Evolutionary conservation across 2,329 filamentous ascomycete genomes (phyloP).

Genomic region (Microcyclospora tardicrescens): DNA sequence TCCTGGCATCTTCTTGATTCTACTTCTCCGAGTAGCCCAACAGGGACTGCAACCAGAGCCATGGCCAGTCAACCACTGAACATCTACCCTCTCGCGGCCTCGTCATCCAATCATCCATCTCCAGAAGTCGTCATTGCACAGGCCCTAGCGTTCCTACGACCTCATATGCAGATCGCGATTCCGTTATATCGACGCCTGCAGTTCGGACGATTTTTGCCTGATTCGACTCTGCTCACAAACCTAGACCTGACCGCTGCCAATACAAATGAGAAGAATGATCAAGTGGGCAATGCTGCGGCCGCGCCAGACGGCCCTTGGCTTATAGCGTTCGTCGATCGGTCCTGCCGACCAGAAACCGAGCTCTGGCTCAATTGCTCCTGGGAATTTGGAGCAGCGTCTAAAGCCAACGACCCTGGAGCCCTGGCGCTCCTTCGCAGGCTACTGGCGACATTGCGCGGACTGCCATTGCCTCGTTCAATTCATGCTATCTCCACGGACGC

Average conservation of each 20-base stretch:
- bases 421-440: too few species aligned
- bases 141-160: constrained; percentile 37
- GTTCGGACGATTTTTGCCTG: constrained; percentile 35
- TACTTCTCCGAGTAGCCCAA: too few species aligned
- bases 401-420: not conserved
- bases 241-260: not conserved
- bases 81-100: not conserved
- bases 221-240: constrained; percentile 30
- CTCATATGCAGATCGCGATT: constrained; percentile 45
- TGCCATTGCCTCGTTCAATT: too few species aligned
- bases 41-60: too few species aligned
- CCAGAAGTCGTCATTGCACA: constrained; percentile 1
- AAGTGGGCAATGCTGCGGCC: not conserved
- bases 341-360: constrained; percentile 49
- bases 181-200: constrained; percentile 51
- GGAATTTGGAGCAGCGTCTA: constrained; percentile 8
- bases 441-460: too few species aligned
- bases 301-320: constrained; percentile 27
- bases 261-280: not conserved
- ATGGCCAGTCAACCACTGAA: not conserved
- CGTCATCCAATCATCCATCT: not conserved
- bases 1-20: too few species aligned
- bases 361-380: constrained; percentile 44
- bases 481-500: not conserved
- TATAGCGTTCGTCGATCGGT: constrained; percentile 49